phyloP scores from a whole-genome alignment of 805 yeast genomes.

The Schizosaccharomyces cryophilus region DNA sequence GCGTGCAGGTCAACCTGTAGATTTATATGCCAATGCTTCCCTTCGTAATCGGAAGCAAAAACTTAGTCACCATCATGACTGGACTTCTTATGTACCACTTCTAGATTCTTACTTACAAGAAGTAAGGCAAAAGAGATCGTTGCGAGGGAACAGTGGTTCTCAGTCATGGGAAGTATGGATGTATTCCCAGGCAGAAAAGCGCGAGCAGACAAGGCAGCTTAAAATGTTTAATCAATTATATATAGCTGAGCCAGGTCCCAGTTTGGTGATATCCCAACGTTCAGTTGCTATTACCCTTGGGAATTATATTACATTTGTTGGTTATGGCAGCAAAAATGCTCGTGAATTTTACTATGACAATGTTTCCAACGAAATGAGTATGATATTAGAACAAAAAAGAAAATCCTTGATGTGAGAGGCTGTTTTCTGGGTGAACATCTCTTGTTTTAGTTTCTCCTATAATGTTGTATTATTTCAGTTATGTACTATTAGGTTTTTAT shows the following conservation, averaged over 20 bases:
- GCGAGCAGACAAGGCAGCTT: not conserved
- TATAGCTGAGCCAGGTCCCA: not conserved
- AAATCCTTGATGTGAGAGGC: not conserved
- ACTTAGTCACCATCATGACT: not conserved
- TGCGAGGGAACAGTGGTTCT: not conserved
- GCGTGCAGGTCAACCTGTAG: not conserved
- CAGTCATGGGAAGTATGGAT: constrained; percentile 1
- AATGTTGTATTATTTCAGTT: not conserved
- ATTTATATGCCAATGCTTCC: not conserved
- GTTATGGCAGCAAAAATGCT: not conserved
- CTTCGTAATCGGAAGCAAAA: not conserved
- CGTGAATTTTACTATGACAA: not conserved
- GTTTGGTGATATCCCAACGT: not conserved
- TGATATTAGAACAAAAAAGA: not conserved
- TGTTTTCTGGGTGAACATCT: not conserved
- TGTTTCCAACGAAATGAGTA: not conserved
- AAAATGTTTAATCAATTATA: not conserved
- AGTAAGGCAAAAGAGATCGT: not conserved
- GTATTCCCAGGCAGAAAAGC: not conserved
- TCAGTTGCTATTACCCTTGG: not conserved
- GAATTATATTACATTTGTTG: not conserved
- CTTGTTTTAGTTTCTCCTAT: not conserved
- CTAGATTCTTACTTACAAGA: not conserved
- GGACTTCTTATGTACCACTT: not conserved
- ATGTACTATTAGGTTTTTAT: too few relatives aligned